Conservation (phyloP, 1,284 basidiomycete species). For the Cutaneotrichosporon sp. region DNA sequence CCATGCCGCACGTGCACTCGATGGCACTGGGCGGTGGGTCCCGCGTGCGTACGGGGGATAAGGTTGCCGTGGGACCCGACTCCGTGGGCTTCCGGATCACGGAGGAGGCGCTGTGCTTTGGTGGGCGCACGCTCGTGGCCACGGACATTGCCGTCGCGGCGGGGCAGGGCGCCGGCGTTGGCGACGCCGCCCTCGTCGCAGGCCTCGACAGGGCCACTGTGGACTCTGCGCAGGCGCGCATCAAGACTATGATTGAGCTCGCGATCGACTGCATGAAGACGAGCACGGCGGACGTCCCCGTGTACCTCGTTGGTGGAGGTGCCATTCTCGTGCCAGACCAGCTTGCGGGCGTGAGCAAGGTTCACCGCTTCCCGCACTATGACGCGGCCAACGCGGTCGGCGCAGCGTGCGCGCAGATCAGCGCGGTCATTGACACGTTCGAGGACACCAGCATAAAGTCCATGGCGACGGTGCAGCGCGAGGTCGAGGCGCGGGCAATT, state of each 20-base stretch:
- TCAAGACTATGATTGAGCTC: conserved; percentile 59
- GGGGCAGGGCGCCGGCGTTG: conserved; percentile 50
- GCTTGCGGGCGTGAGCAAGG: conserved; percentile 57
- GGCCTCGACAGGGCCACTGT: conserved; percentile 43
- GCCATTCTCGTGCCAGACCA: conserved; percentile 49
- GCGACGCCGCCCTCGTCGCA: conserved; percentile 49
- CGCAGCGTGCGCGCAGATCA: conserved; percentile 45
- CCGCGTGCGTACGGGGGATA: conserved; percentile 31
- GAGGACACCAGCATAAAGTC: conserved; percentile 30
- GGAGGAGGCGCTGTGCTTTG: conserved; percentile 58
- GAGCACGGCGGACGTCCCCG: conserved; percentile 53
- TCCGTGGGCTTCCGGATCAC: conserved; percentile 61
- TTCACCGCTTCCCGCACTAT: conserved; percentile 59
- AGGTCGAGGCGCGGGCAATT: conserved; percentile 56
- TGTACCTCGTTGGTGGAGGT: conserved; percentile 43
- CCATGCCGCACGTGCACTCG: conserved; percentile 38
- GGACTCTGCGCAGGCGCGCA: conserved; percentile 51
- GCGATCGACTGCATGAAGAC: conserved; percentile 64
- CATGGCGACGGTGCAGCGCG: conserved; percentile 38
- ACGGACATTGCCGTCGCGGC: conserved; percentile 60
- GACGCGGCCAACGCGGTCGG: conserved; percentile 64
- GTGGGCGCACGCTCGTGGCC: conserved; percentile 59
- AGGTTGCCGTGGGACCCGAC: conserved; percentile 60
- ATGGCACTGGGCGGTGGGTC: conserved; percentile 46
- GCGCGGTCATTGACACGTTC: conserved; percentile 43